Base-by-base conservation (phyloP, 805 yeast genomes). In the Tanozyma kutaoensis region DNA sequence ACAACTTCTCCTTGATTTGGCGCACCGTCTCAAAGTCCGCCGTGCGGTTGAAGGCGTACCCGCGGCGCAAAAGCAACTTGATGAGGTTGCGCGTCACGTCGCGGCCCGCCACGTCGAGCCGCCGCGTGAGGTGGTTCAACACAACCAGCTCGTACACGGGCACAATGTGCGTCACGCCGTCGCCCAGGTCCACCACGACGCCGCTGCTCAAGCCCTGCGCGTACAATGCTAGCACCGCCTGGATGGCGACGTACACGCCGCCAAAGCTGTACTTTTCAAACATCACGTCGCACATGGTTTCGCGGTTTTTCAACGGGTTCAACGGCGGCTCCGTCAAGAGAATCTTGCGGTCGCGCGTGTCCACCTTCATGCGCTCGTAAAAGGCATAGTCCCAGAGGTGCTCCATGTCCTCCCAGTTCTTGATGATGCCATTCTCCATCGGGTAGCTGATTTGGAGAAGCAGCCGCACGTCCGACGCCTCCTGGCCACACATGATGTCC, bases 11-110 rank as follows among this genome's bases (percentile, higher is more conserved):
- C 58, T 91, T 91, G 48, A 91, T 88, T 58, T 85, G 95, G 48
- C 98, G 82, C 25, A 91, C 96, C 3, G 97, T 91, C 58, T 91
- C 98, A 45, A 93, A 93, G 62, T 91, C 98, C 8, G 98, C 97
- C 23, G 95, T 86, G 63, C 98, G 74, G 62, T 91, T 91, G 58
- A 91, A 88, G 3, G 97, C 95, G 52, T 91, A 91, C 24, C 98
- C 98, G 42, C 96, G 76, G 56, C 97, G 82, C 36, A 93, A 70
- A 43, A 91, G 63, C 38, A 91, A 63, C 44, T 78, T 91, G 55
- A 91, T 86, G 55, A 91, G 66, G 54, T 91, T 84, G 46, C 95
- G 72, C n/a, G 98, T 91, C 25, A 91, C 96, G 47, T 91, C 98
- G 52, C 98, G 72, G 42, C 98, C 98, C 4, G 98, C 98, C 34